Evolutionary conservation across 2,329 filamentous ascomycete genomes (phyloP).

Genomic region (Venturiaceae sp.): DNA sequence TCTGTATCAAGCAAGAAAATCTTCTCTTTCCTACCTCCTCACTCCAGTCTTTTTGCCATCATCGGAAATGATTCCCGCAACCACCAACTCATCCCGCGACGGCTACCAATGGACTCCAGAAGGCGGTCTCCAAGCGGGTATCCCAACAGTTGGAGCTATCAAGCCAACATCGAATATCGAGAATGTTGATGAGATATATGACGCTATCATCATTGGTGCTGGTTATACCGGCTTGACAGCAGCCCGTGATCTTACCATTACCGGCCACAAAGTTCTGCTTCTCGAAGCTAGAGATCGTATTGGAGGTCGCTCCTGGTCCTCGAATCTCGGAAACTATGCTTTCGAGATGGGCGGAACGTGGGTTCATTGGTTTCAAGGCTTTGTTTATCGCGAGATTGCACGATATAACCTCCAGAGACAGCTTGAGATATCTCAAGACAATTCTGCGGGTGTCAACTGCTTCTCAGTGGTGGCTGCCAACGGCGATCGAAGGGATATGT

Average conservation of each 20-base stretch:
- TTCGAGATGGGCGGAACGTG: slow-evolving; percentile 35
- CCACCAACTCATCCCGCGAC: slow-evolving; percentile 15
- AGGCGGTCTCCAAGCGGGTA: slow-evolving; percentile 12
- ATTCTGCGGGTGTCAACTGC: slow-evolving; percentile 31
- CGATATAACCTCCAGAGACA: slow-evolving; percentile 31
- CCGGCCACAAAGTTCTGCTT: slow-evolving; percentile 19
- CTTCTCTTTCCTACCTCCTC: not conserved
- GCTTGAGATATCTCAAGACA: slow-evolving; percentile 26
- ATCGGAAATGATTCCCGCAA: not conserved
- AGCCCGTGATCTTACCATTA: slow-evolving; percentile 14
- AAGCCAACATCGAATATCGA: slow-evolving; percentile 12
- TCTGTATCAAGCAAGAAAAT: no score
- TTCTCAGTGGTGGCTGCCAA: slow-evolving; percentile 26
- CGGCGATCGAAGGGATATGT: slow-evolving; percentile 21
- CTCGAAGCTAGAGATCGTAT: slow-evolving; percentile 32
- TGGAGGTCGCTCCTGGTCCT: slow-evolving; percentile 33
- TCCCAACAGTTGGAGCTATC: slow-evolving; percentile 16
- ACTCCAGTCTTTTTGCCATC: not conserved
- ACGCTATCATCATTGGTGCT: slow-evolving; percentile 17
- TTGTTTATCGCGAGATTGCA: slow-evolving; percentile 27
- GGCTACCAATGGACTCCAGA: slow-evolving; percentile 15
- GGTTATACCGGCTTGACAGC: slow-evolving; percentile 18
- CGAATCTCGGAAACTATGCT: slow-evolving; percentile 16
- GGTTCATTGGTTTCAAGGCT: slow-evolving; percentile 25
- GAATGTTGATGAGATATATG: slow-evolving; percentile 10